A percentile compares a stretch with the other conserved stretches of the same genome.
phyloP scores from a whole-genome alignment of 164 flowering plant genomes.

The Berberis vulgaris region DNA sequence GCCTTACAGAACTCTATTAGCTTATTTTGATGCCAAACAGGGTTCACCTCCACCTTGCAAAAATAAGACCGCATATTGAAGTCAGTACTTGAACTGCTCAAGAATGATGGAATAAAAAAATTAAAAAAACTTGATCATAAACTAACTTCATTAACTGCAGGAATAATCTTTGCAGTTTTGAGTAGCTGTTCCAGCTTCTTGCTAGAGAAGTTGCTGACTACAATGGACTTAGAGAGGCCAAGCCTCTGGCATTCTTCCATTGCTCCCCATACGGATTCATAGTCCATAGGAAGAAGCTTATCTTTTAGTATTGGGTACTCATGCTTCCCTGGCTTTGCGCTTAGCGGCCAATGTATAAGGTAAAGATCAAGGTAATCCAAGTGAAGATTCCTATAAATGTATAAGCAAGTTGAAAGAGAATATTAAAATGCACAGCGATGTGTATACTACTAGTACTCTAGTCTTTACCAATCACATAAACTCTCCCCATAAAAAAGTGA shows the following conservation, averaged over 20 bases:
- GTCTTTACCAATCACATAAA: too few relatives aligned
- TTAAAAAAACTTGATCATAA: neutral
- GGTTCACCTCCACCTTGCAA: neutral
- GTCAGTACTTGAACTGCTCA: too few relatives aligned
- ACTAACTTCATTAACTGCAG: conserved; percentile 27
- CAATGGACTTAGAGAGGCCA: conserved; percentile 38
- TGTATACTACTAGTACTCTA: too few relatives aligned
- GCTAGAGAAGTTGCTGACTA: conserved; percentile 39
- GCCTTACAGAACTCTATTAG: conserved; percentile 1
- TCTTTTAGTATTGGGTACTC: conserved; percentile 1
- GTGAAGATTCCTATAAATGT: neutral
- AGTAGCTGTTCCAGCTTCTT: conserved; percentile 24
- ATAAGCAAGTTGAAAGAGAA: too few relatives aligned
- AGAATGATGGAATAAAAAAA: neutral
- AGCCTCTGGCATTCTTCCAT: conserved; percentile 33
- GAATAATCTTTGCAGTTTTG: conserved; percentile 27
- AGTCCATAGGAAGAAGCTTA: conserved; percentile 18
- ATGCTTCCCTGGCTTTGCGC: neutral
- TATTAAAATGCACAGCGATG: too few relatives aligned
- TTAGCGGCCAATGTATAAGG: conserved; percentile 2
- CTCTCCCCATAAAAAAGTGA: too few relatives aligned
- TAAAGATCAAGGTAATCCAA: conserved; percentile 5
- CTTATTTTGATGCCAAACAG: conserved; percentile 1
- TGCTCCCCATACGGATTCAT: conserved; percentile 22
- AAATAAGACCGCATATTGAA: too few relatives aligned